Base-by-base conservation (phyloP, 208 protist species). In the Acanthamoeba healyi region DNA sequence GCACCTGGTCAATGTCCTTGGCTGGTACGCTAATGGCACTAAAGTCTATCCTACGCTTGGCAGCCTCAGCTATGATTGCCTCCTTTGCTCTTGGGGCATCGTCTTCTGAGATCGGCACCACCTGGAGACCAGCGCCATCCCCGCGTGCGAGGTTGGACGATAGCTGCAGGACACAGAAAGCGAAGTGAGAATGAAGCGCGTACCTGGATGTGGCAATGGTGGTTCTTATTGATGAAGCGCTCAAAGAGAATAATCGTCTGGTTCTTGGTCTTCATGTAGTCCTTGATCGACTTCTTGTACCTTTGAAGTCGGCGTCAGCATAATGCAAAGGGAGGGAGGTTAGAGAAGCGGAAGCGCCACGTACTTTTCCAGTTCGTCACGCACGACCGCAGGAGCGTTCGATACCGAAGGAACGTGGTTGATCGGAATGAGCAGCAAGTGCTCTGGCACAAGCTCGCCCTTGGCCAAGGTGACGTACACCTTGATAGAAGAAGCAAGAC, bases 341-440 rank as follows among this genome's bases (percentile, higher is more conserved):
- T 19, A 15, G 49, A 54, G 49, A 54, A 54, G 6, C 15, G 61
- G 29, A 70, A 26, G n/a, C 14, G 14, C 6, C n/a, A 26, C 14
- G 67, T 94, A 94, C 44, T 58, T 36, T 26, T 93, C 86, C 2
- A 96, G 24, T 54, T 96, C 95, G 0, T 84, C 40, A 72, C 36
- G 44, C 3, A 93, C 95, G n/a, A 15, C 38, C 9, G 7, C 34
- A 26, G 72, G 40, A 24, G 94, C 86, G 22, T 65, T 38, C 24
- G 36, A 34, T 26, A 79, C 54, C 15, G 72, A 94, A 4, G 38
- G 3, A n/a, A 94, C 29, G 44, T 96, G 95, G n/a, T 51, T 72
- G 93, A 96, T 96, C 17, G 95, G 95, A 26, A 96, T 92, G 26
- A 96, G 22, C 15, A 96, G 63, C 14, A 96, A n/a, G 49, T 96